Conservation (phyloP, 345 rosid species). For the Dipteronia dyeriana region DNA sequence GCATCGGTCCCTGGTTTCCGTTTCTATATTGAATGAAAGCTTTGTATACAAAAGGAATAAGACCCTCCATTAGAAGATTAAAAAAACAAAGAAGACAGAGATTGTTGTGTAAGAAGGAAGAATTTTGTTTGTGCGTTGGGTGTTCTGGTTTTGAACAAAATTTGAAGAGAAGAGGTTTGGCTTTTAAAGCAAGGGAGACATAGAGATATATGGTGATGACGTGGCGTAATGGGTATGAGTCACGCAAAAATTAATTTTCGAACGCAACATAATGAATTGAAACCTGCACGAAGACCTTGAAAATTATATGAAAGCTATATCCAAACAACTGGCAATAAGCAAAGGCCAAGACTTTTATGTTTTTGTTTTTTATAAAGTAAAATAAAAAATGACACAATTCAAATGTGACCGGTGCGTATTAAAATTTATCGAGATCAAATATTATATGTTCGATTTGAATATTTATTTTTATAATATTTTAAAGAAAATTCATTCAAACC, state of each 20-base stretch:
- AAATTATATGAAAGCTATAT: slow-evolving; percentile 36
- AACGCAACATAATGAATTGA: slow-evolving; percentile 10
- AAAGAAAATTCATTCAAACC: too few relatives aligned
- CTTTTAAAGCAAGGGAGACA: slow-evolving; percentile 21
- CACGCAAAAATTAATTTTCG: neutral
- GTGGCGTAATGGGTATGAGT: slow-evolving; percentile 49
- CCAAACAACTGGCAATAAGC: slow-evolving; percentile 30
- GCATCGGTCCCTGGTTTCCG: slow-evolving; percentile 39
- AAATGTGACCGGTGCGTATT: too few relatives aligned
- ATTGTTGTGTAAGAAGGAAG: neutral
- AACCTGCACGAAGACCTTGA: slow-evolving; percentile 36
- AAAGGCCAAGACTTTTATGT: neutral
- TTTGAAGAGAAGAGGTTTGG: slow-evolving; percentile 10
- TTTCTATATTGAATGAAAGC: slow-evolving; percentile 68
- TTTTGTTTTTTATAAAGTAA: too few relatives aligned
- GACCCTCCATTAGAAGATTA: slow-evolving; percentile 64
- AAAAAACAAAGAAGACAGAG: slow-evolving; percentile 26
- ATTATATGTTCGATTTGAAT: too few relatives aligned
- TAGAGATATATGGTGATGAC: slow-evolving; percentile 34
- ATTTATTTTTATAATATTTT: too few relatives aligned
- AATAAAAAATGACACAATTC: too few relatives aligned
- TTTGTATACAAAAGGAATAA: slow-evolving; percentile 67
- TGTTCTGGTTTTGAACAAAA: neutral
- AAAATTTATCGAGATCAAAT: too few relatives aligned
- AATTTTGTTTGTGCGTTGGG: neutral